Conservation (phyloP, 163 green algal genomes). For the Prototheca cutis region DNA sequence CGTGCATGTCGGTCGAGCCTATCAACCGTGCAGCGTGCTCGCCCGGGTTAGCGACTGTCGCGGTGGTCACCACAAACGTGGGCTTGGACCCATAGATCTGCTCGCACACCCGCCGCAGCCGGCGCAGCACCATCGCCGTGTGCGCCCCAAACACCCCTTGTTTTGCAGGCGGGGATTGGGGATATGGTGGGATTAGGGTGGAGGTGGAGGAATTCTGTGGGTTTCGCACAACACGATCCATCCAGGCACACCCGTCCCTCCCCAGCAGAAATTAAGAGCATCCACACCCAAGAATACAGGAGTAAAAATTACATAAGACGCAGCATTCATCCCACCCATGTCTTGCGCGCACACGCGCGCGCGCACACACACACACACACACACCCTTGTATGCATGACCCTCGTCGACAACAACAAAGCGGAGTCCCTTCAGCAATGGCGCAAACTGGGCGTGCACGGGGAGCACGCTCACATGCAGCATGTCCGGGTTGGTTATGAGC, state of each 20-base stretch:
- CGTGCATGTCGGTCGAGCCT: conserved; percentile 11
- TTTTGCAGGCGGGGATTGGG: too few relatives aligned
- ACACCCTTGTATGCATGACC: conserved; percentile 60
- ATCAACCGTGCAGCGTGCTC: conserved; percentile 58
- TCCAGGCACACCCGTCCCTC: too few relatives aligned
- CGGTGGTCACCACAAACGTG: conserved; percentile 65
- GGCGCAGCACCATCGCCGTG: conserved; percentile 75
- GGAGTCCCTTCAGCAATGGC: conserved; percentile 62
- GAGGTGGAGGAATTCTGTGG: too few relatives aligned
- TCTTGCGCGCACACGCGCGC: too few relatives aligned
- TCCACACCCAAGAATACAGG: too few relatives aligned
- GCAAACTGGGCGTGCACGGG: conserved; percentile 44
- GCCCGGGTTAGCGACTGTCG: conserved; percentile 81
- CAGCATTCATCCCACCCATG: too few relatives aligned
- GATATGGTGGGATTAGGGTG: too few relatives aligned
- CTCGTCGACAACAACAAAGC: conserved; percentile 86
- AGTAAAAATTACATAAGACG: too few relatives aligned
- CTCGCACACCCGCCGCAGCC: conserved; percentile 67
- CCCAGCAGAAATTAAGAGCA: too few relatives aligned
- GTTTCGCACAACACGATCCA: too few relatives aligned
- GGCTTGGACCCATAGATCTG: conserved; percentile 43
- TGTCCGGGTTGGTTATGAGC: conserved; percentile 95
- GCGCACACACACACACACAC: too few relatives aligned
- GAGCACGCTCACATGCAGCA: conserved; percentile 73
- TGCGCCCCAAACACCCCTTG: conserved; percentile 85